These are phyloP conservation scores for Collybiopsis confluens DNA, from an alignment of 768 basidiomycete species.

Conservation along the genomic window DNA sequence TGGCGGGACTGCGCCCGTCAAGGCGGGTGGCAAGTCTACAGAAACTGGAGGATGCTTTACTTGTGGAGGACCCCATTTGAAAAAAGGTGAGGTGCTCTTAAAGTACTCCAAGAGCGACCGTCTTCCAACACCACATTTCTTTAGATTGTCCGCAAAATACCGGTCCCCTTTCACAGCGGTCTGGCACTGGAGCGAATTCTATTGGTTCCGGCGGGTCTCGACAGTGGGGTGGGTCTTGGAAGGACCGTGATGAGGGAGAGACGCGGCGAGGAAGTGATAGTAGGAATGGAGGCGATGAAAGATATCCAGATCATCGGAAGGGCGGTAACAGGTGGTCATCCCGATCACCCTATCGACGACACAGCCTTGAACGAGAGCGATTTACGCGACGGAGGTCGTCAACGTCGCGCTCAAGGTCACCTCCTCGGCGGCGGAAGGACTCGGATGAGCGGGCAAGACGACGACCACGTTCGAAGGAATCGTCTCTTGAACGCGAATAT, in stretches of 20 bases:
- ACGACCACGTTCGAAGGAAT: constrained; percentile 28
- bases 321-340: constrained; percentile 19
- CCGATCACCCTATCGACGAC: constrained; percentile 22
- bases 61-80: constrained; percentile 92
- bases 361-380: background rate
- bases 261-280: background rate
- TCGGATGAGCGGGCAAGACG: constrained; percentile 19
- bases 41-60: constrained; percentile 79
- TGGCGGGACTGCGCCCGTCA: constrained; percentile 52
- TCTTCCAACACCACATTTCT: no score
- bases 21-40: constrained; percentile 49
- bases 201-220: constrained; percentile 24
- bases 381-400: constrained; percentile 19
- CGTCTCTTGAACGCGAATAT: constrained; percentile 20
- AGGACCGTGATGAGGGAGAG: constrained; percentile 17
- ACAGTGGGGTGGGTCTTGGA: constrained; percentile 36
- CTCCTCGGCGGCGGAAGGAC: constrained; percentile 22
- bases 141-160: constrained; percentile 52
- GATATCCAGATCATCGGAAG: constrained; percentile 17
- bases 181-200: constrained; percentile 30
- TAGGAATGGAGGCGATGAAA: constrained; percentile 15
- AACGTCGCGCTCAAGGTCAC: constrained; percentile 25
- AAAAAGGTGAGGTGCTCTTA: constrained; percentile 57
- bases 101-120: no score
- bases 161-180: constrained; percentile 25